These are phyloP conservation scores for Candida ulmi DNA, from an alignment of 805 yeast species.

Conservation along the genomic window DNA sequence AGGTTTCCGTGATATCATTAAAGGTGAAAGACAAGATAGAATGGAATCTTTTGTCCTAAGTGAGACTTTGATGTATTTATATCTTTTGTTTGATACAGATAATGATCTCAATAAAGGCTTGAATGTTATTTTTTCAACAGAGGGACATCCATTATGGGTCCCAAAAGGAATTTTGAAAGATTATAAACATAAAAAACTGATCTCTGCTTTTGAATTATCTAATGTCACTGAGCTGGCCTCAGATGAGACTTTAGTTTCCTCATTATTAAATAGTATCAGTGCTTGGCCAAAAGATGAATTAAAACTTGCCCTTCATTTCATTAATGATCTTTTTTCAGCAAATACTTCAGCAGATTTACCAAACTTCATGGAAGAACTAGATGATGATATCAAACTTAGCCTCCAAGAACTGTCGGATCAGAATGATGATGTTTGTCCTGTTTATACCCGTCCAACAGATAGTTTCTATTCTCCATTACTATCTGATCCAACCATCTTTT, in stretches of 20 bases:
- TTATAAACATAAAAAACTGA: slow-evolving; percentile 16
- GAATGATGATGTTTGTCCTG: background rate
- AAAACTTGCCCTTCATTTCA: background rate
- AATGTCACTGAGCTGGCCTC: slow-evolving; percentile 1
- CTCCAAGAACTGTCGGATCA: background rate
- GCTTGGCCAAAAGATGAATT: slow-evolving; percentile 7
- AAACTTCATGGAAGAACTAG: background rate
- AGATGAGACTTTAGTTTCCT: background rate
- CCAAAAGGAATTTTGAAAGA: slow-evolving; percentile 29
- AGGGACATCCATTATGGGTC: slow-evolving; percentile 88
- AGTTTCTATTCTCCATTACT: slow-evolving; percentile 9
- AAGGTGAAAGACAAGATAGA: slow-evolving; percentile 61
- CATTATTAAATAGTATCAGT: slow-evolving; percentile 2
- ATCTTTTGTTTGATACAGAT: slow-evolving; percentile 66
- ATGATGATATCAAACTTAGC: background rate
- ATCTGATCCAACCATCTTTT: slow-evolving; percentile 4
- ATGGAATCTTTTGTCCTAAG: slow-evolving; percentile 91
- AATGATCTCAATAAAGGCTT: slow-evolving; percentile 45
- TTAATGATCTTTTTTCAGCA: background rate
- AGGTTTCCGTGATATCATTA: slow-evolving; percentile 64
- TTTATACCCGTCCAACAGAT: no score
- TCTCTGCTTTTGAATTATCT: slow-evolving; percentile 5
- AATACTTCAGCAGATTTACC: background rate
- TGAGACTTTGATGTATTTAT: slow-evolving; percentile 82
- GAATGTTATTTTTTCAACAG: slow-evolving; percentile 60